Conservation (phyloP, 2,329 filamentous ascomycete genomes). For the Diaporthe sp. region DNA sequence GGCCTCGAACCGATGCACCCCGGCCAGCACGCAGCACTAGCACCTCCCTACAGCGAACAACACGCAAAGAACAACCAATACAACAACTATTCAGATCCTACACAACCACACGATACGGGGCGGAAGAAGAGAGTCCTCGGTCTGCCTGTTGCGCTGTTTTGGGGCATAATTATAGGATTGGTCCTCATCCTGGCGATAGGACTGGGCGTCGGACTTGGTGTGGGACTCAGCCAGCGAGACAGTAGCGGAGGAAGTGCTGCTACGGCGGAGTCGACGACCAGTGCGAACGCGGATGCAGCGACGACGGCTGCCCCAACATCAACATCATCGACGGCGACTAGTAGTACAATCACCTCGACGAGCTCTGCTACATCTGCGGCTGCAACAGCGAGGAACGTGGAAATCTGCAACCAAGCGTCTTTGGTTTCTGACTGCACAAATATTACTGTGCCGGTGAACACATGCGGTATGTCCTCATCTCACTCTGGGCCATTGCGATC, state of each 20-base stretch:
- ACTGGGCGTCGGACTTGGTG: conserved; percentile 22
- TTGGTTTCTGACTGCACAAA: conserved; percentile 23
- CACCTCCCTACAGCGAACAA: neutral
- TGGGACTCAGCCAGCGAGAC: conserved; percentile 9
- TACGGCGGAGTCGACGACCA: neutral
- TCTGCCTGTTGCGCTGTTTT: neutral
- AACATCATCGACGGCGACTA: neutral
- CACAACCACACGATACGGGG: neutral
- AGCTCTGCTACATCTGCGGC: conserved; percentile 14
- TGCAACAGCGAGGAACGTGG: conserved; percentile 19
- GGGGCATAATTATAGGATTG: conserved; percentile 2
- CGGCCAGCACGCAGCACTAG: neutral
- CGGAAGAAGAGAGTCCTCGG: conserved; percentile 5
- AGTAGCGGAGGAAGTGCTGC: conserved; percentile 4
- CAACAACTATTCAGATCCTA: neutral
- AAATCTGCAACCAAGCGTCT: conserved; percentile 35
- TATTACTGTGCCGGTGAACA: conserved; percentile 27
- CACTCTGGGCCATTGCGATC: too few species aligned
- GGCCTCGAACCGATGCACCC: conserved; percentile 13
- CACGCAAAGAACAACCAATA: conserved; percentile 12
- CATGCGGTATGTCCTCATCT: neutral
- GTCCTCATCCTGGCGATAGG: conserved; percentile 20
- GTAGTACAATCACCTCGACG: neutral
- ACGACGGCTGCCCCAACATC: neutral
- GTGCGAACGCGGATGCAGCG: neutral